A percentile compares a stretch with the other conserved stretches of the same genome.
phyloP scores from a whole-genome alignment of 768 basidiomycete species.

The Sistotremastrum suecicum region DNA sequence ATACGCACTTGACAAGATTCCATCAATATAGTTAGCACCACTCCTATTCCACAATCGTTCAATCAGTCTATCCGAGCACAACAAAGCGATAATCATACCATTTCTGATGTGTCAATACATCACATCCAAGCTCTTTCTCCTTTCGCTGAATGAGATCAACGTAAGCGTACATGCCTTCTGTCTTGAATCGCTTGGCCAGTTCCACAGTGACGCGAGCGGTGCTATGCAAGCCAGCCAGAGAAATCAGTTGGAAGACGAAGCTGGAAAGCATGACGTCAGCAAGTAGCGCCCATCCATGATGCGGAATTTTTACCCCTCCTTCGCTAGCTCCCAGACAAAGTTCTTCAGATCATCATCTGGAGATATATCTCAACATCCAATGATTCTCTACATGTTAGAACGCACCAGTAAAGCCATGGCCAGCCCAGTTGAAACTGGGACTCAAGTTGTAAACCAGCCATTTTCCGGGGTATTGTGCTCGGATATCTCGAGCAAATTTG shows the following conservation, averaged over 20 bases:
- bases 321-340: conserved; percentile 83
- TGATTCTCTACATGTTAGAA: background rate
- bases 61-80: background rate
- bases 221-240: conserved; percentile 80
- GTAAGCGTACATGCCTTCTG: conserved; percentile 88
- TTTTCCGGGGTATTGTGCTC: conserved; percentile 62
- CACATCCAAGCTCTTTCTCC: conserved; percentile 78
- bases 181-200: conserved; percentile 64
- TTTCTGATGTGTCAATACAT: conserved; percentile 90
- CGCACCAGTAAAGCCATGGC: conserved; percentile 59
- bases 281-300: conserved; percentile 1
- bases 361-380: background rate
- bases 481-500: conserved; percentile 62
- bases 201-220: conserved; percentile 72
- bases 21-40: conserved; percentile 82
- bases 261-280: conserved; percentile 22
- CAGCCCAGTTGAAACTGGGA: conserved; percentile 90
- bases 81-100: conserved; percentile 36
- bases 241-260: conserved; percentile 81
- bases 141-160: conserved; percentile 78
- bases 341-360: conserved; percentile 61
- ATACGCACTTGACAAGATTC: conserved; percentile 50
- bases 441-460: conserved; percentile 90
- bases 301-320: conserved; percentile 49
- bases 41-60: conserved; percentile 35